Evolutionary conservation across 768 basidiomycete species (phyloP), one percentile per base, ranked within the genome.

Genomic region (Kwoniella pini): DNA sequence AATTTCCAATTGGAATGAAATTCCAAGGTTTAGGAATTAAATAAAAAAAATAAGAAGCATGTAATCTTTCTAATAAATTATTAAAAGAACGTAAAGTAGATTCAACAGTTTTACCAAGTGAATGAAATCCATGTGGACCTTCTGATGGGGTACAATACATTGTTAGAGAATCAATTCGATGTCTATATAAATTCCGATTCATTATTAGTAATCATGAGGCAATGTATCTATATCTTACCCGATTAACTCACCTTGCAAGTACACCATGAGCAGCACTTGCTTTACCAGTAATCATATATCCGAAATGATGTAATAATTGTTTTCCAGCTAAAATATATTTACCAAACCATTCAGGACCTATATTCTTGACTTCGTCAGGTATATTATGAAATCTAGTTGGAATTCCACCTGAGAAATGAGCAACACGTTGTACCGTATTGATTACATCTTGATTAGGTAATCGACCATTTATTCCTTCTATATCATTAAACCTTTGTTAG

Each of bases 11-110:
- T 74, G 94, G 90, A 68, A 91, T 83, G 80, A 95, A 96, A 1
- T 82, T 83, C 4, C 79, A 81, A 1, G 86, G 82, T 38, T 81
- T 79, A 13, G 88, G 84, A 60, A 91, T 80, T 62, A 98, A 82
- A 80, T 94, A 98, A 81, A 98, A 93, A 82, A 98, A 97, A 80
- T 95, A 94, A 0, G 95, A 98, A 1, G 94, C 94, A 76, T 99
- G 96, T 21, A 98, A 85, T 15, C 96, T 86, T 74, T 99, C 96
- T 19, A 97, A 83, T 5, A 98, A 84, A 74, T 99, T 99, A 79
- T 96, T 97, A 74, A 87, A 85, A 13, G 93, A 90, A 59, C 94
- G 85, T 30, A 96, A 82, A 13, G 89, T 86, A 1, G 91, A 92
- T 80, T 99, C 96, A 36, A 93, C 74, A 44, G 88, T 83, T 43